Percentiles rank a stretch among this genome's conserved stretches.
phyloP scores from a whole-genome alignment of 768 basidiomycete species.

The Boletus patriciae region DNA sequence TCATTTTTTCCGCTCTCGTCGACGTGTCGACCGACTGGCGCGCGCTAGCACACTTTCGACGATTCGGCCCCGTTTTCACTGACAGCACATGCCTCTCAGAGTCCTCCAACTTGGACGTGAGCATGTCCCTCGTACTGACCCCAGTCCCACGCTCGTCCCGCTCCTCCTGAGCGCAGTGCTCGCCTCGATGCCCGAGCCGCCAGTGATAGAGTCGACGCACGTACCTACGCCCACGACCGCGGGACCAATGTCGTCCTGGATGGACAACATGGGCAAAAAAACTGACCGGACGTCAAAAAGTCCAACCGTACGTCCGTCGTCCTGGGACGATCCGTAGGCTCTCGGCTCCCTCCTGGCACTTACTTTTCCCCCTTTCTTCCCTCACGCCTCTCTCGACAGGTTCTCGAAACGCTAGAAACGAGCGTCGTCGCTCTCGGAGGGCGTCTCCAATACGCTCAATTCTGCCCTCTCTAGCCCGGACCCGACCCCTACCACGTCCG shows the following conservation, averaged over 20 bases:
- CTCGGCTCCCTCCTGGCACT: too few species aligned
- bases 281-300: slow-evolving; percentile 55
- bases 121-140: slow-evolving; percentile 8
- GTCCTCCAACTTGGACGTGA: too few species aligned
- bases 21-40: too few species aligned
- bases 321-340: too few species aligned
- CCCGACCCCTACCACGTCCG: too few species aligned
- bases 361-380: background rate
- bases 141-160: slow-evolving; percentile 14
- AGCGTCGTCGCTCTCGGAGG: slow-evolving; percentile 62
- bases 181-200: background rate
- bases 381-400: slow-evolving; percentile 33
- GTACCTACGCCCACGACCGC: slow-evolving; percentile 29
- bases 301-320: slow-evolving; percentile 49
- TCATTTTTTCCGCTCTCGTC: too few species aligned
- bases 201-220: background rate
- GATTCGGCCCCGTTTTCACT: too few species aligned
- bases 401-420: slow-evolving; percentile 68
- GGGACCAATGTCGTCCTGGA: slow-evolving; percentile 44
- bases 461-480: slow-evolving; percentile 44
- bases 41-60: too few species aligned
- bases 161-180: background rate
- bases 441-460: slow-evolving; percentile 58
- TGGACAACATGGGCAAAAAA: slow-evolving; percentile 61
- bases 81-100: too few species aligned